Percentiles rank a stretch among this genome's conserved stretches.
Evolutionary conservation across 2,329 filamentous ascomycete species (phyloP).

Genomic region (Botryotinia narcissicola): DNA sequence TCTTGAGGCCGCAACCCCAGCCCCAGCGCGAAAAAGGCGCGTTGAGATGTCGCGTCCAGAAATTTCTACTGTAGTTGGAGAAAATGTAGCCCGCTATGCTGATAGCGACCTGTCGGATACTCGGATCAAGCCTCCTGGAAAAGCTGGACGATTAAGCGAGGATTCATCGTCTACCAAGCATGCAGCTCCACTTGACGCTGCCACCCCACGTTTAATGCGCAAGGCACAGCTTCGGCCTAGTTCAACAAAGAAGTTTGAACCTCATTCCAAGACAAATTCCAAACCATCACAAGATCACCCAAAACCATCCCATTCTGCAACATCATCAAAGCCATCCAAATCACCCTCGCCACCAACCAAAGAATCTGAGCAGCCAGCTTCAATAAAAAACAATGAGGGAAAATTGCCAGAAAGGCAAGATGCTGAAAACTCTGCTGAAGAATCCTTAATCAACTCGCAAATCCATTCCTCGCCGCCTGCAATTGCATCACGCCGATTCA

Average conservation of each 20-base stretch:
- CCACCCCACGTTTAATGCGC: slow-evolving; percentile 25
- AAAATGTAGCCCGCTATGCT: neutral
- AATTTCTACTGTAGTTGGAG: neutral
- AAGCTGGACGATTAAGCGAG: slow-evolving; percentile 24
- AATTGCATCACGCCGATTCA: slow-evolving; percentile 33
- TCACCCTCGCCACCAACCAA: slow-evolving; percentile 34
- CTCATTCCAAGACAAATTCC: neutral
- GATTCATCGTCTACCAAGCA: slow-evolving; percentile 33
- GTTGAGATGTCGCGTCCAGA: neutral
- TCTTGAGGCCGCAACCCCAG: slow-evolving; percentile 31
- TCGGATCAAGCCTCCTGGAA: slow-evolving; percentile 11
- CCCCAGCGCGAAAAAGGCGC: slow-evolving; percentile 20
- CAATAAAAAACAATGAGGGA: neutral
- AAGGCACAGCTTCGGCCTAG: slow-evolving; percentile 20
- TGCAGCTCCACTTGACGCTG: slow-evolving; percentile 22
- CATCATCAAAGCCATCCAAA: slow-evolving; percentile 36
- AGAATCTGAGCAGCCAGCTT: neutral
- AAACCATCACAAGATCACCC: neutral
- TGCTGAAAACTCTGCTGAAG: slow-evolving; percentile 19
- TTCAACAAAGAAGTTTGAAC: slow-evolving; percentile 7
- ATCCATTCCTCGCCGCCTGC: slow-evolving; percentile 38
- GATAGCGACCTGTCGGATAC: neutral
- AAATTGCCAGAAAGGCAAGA: neutral
- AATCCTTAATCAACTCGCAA: slow-evolving; percentile 29
- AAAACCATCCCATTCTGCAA: slow-evolving; percentile 18